Evolutionary conservation across 108 stramenopile species (phyloP), one percentile per base, ranked within the genome.

Genomic region (Cyclotella choctawhatcheeana): DNA sequence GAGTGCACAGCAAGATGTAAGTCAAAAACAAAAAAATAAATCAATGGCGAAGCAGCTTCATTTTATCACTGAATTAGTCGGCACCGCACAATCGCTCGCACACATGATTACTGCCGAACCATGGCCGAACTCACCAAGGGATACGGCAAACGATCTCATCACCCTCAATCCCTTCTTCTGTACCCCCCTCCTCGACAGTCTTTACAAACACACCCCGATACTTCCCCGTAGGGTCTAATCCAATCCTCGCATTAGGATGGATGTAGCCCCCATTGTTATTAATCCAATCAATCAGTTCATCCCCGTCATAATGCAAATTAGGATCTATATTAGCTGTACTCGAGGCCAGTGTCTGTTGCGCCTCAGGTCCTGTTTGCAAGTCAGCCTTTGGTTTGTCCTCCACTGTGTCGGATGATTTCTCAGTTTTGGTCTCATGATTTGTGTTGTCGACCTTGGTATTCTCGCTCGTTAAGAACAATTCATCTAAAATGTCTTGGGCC

Each of bases 201-300:
- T 80, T 80, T 0, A 74, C 79, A 53, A 80, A 80, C 16, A 80
- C 79, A 35, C 79, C 79, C 14, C 79, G 58, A 80, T 74, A 80
- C 18, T 62, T 33, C 22, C 79, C 79, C 44, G 79, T 69, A 0
- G 67, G 67, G 75, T 80, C 79, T 44, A 80, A 20, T 3, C 79
- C 79, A 35, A 80, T 80, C 44, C 79, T 50, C 6, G 73, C 73
- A 66, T 80, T 80, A 13, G 48, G 50, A 51, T 80, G 79, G 12
- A 80, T 74, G 30, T 50, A 70, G 27, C 79, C 79, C 7, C 79
- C 79, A 44, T 80, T 80, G 40, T 27, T 22, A 29, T 50, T 74
- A 25, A 80, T 80, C 79, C 79, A 80, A 16, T 68, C 73, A 25
- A 80, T 61, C 1, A 80, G 37, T 37, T 80, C 79, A 2, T 67